phyloP scores from a whole-genome alignment of 1,284 basidiomycete genomes.

The Schizopora paradoxa region DNA sequence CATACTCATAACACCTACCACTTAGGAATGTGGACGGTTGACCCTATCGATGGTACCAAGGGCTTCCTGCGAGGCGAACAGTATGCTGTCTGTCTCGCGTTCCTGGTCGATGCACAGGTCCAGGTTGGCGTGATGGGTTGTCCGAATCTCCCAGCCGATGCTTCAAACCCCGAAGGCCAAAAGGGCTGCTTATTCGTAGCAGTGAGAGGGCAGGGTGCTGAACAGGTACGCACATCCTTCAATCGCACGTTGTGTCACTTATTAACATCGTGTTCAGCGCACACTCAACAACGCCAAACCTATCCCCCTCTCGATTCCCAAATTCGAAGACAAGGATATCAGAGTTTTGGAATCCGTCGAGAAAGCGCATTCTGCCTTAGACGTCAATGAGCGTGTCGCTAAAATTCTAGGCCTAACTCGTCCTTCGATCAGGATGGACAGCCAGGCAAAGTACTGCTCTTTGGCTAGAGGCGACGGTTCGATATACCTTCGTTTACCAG shows the following conservation, averaged over 20 bases:
- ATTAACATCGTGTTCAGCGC: constrained; percentile 20
- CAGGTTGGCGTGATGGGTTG: constrained; percentile 92
- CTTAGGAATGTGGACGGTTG: constrained; percentile 86
- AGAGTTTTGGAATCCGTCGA: constrained; percentile 92
- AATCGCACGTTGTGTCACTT: constrained; percentile 1
- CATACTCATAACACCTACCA: constrained; percentile 28
- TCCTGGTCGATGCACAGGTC: constrained; percentile 82
- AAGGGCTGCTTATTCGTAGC: constrained; percentile 84
- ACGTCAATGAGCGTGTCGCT: constrained; percentile 75
- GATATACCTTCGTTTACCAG: constrained; percentile 89
- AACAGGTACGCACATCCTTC: constrained; percentile 46
- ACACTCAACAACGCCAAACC: constrained; percentile 39
- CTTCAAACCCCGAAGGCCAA: constrained; percentile 49
- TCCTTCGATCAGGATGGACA: constrained; percentile 86
- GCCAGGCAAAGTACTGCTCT: constrained; percentile 93
- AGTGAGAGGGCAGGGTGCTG: constrained; percentile 75
- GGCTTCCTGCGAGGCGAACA: constrained; percentile 96
- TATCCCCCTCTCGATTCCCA: constrained; percentile 44
- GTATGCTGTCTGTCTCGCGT: constrained; percentile 93
- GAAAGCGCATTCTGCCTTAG: constrained; percentile 85
- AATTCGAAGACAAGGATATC: constrained; percentile 41
- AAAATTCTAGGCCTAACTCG: constrained; percentile 63
- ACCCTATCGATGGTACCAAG: constrained; percentile 91
- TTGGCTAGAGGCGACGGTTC: constrained; percentile 86
- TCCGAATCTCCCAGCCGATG: constrained; percentile 80